Base-by-base conservation (phyloP, 257 asterid genomes). In the Solanum virginianum region DNA sequence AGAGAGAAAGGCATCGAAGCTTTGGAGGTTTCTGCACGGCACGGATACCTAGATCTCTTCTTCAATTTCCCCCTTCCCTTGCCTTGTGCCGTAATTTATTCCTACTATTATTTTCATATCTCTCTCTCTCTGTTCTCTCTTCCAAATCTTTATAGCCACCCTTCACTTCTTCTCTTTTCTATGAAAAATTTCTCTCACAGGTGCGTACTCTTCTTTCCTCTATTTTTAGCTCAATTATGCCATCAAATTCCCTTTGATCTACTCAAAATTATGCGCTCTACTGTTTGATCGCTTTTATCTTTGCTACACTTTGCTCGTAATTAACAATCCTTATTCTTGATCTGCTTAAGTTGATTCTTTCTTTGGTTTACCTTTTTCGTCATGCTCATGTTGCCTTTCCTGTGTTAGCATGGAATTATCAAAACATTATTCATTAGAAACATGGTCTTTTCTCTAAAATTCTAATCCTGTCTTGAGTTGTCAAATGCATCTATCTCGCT, bases 1-100 rank as follows among this genome's bases (percentile, higher is more conserved):
- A 75, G 83, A 87, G 85, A 82, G 71, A 62, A 83, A 86, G 87
- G 87, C 83, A 84, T 85, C 87, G 86, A 55, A 86, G 91, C 83
- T 87, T 88, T 89, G 97, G 89, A 90, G 93, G 93, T 92, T 90
- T 87, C 92, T 95, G 95, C 99, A 92, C 97, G 98, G 94, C 97
- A 94, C 95, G 91, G 95, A 91, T 89, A 88, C 95, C 95, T 91
- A 93, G 97, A 95, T 95, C 97, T 92, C 98, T 95, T 88, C 94
- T 90, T 83, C 93, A 88, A 88, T 91, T 91, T 84, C 84, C 87
- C 85, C 85, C 81, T 55, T 43, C 75, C 95, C 95, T 93, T 92
- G 92, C 93, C 97, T 93, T 94, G 87, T 88, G 92, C 94, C 97
- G 90, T 94, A 92, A 94, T 92, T 90, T 89, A 94, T 95, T 92